Evolutionary conservation across 805 yeast genomes (phyloP).

Genomic region (Candida anglica): DNA sequence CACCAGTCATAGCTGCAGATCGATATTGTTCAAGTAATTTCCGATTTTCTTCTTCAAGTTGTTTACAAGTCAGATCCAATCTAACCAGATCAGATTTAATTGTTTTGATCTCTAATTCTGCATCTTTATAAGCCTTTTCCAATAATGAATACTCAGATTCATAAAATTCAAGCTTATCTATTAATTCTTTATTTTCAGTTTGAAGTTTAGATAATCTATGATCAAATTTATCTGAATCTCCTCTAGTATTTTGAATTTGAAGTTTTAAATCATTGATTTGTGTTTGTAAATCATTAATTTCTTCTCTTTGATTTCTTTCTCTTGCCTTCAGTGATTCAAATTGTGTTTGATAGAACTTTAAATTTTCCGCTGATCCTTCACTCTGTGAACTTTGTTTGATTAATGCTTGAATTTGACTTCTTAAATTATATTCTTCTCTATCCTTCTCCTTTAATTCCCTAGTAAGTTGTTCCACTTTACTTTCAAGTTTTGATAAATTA

Average conservation of each 20-base stretch:
- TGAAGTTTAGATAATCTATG: slow-evolving; percentile 9
- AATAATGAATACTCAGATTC: slow-evolving; percentile 23
- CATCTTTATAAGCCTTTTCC: slow-evolving; percentile 18
- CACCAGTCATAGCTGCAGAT: slow-evolving; percentile 5
- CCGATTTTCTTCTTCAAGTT: slow-evolving; percentile 26
- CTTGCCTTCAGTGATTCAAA: slow-evolving; percentile 16
- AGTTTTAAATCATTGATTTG: neutral
- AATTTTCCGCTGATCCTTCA: slow-evolving; percentile 4
- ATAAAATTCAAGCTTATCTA: slow-evolving; percentile 21
- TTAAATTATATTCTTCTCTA: slow-evolving; percentile 15
- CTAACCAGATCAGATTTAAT: slow-evolving; percentile 13
- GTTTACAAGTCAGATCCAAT: slow-evolving; percentile 14
- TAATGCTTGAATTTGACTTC: slow-evolving; percentile 18
- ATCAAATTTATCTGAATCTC: slow-evolving; percentile 3
- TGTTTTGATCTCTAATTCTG: slow-evolving; percentile 19
- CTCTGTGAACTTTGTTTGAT: slow-evolving; percentile 14
- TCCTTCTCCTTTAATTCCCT: slow-evolving; percentile 21
- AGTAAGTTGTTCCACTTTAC: slow-evolving; percentile 12
- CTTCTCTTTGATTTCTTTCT: slow-evolving; percentile 13
- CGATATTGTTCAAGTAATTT: slow-evolving; percentile 16
- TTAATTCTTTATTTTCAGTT: slow-evolving; percentile 16
- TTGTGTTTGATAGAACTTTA: slow-evolving; percentile 16
- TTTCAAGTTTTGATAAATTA: slow-evolving; percentile 10
- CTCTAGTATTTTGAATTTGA: neutral
- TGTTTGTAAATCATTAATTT: slow-evolving; percentile 5